Evolutionary conservation across 352 stramenopile species (phyloP).

Genomic region (Globisporangium barbulae): DNA sequence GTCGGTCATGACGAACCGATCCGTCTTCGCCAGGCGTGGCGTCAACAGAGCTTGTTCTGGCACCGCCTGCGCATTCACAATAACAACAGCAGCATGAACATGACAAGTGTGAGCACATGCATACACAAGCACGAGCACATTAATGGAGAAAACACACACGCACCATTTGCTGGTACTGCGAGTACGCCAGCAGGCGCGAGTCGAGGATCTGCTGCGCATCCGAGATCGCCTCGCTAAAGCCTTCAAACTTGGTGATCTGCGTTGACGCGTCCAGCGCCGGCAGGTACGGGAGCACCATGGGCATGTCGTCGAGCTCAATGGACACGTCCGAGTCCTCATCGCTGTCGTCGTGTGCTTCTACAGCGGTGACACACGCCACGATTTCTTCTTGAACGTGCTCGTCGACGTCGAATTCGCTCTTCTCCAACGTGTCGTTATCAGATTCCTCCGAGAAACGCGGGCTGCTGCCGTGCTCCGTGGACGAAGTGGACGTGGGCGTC

Average conservation of each 20-base stretch:
- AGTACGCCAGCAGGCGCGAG: constrained; percentile 78
- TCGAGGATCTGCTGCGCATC: constrained; percentile 71
- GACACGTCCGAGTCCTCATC: constrained; percentile 30
- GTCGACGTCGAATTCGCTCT: constrained; percentile 26
- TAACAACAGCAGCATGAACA: constrained; percentile 1
- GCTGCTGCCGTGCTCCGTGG: constrained; percentile 6
- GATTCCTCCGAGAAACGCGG: constrained; percentile 4
- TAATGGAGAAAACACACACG: not conserved
- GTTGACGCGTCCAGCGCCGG: constrained; percentile 80
- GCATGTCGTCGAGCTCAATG: constrained; percentile 48
- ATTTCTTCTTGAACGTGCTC: constrained; percentile 18
- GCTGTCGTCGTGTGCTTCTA: constrained; percentile 16
- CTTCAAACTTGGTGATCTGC: constrained; percentile 81
- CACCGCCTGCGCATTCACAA: constrained; percentile 28
- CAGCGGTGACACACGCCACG: not conserved
- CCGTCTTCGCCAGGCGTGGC: constrained; percentile 41
- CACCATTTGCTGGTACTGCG: constrained; percentile 82
- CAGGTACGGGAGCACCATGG: constrained; percentile 58
- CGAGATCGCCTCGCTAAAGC: constrained; percentile 74
- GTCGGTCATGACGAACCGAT: constrained; percentile 53
- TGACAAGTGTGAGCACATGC: not conserved
- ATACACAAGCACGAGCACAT: constrained; percentile 9
- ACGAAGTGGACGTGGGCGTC: constrained; percentile 15
- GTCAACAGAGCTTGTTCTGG: constrained; percentile 64
- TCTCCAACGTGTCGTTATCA: constrained; percentile 10